These are phyloP conservation scores for Orobanche coerulescens DNA, from an alignment of 257 asterid species.

Conservation along the genomic window DNA sequence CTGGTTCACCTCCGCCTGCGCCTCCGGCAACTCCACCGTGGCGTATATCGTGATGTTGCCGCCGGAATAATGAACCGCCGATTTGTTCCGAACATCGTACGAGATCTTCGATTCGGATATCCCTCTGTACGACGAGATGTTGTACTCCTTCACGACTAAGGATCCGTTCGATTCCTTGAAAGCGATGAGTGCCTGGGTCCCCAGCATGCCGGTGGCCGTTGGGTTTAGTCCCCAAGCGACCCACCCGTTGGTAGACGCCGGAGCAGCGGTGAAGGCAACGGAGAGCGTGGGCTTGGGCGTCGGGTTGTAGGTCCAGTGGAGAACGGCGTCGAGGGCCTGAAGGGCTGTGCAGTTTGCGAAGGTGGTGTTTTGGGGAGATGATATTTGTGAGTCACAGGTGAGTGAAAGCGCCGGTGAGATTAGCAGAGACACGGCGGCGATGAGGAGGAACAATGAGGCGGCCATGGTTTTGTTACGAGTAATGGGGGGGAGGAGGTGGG, in stretches of 20 bases:
- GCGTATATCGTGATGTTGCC: slow-evolving; percentile 51
- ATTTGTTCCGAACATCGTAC: slow-evolving; percentile 33
- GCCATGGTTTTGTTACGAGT: slow-evolving; percentile 26
- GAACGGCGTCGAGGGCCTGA: slow-evolving; percentile 37
- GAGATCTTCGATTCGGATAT: slow-evolving; percentile 39
- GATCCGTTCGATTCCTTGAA: slow-evolving; percentile 38
- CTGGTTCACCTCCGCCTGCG: slow-evolving; percentile 36
- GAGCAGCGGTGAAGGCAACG: slow-evolving; percentile 58
- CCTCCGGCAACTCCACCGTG: slow-evolving; percentile 43
- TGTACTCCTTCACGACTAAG: slow-evolving; percentile 44
- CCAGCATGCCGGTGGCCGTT: slow-evolving; percentile 43
- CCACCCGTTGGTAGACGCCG: slow-evolving; percentile 60
- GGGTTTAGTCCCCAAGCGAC: slow-evolving; percentile 76
- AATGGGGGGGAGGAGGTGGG: background rate
- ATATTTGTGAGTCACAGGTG: slow-evolving; percentile 36
- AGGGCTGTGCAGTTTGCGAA: slow-evolving; percentile 50
- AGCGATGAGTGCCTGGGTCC: slow-evolving; percentile 58
- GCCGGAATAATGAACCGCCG: slow-evolving; percentile 37
- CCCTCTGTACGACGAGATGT: slow-evolving; percentile 34
- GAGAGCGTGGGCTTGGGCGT: slow-evolving; percentile 35
- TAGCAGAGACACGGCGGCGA: slow-evolving; percentile 31
- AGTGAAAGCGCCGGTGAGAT: slow-evolving; percentile 36
- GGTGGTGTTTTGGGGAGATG: slow-evolving; percentile 14
- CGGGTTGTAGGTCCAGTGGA: slow-evolving; percentile 50
- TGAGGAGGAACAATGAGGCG: slow-evolving; percentile 16